Evolutionary conservation across 2,329 filamentous ascomycete species (phyloP), one percentile per base, ranked within the genome.

Genomic region (Ramularia collo-cygni): DNA sequence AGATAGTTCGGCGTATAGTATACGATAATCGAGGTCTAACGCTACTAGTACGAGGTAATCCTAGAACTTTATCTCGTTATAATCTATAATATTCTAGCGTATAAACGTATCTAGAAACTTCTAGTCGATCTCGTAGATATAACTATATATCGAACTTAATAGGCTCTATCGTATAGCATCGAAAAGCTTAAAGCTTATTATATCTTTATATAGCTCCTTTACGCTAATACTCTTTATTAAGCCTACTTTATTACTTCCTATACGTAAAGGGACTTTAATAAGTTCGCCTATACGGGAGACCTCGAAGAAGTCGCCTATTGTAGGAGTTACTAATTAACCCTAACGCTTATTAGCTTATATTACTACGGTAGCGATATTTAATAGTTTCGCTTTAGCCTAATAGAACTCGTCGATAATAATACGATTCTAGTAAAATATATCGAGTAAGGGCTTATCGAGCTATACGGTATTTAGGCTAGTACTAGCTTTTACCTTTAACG

Each of bases 361-460:
- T 1, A 60, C 62, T 8, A 28, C 15, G 4, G 13, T 19, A 13
- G 19, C 19, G 3, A 33, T 19, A 1, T 16, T 15, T 5, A 67
- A 60, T 4, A 77, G 59, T 35, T 68, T 57, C 12, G 62, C 53
- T 31, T 66, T 64, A 4, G 74, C 61, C 46, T 81, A 79, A 1
- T 78, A 75, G 48, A 76, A 82, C 48, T 84, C 80, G 44, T 84
- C 80, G 1, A 82, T 64, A 2, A 83, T 69, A 1, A 83, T 43
- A 4, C 80, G 67, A 39, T 74, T 73, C 55, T 76, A 83, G 2
- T 63, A 57, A 53, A 82, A 83, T 50, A 77, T 68, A 43, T 83
- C 77, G 1, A 83, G 52, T 0, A 76, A 54, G 2, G 50, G 52
- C 28, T 31, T 34, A 8, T 40, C 48, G 6, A 55, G 26, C 4